Evolutionary conservation across 257 asterid species (phyloP).

Genomic region (Linderniella brevidens): DNA sequence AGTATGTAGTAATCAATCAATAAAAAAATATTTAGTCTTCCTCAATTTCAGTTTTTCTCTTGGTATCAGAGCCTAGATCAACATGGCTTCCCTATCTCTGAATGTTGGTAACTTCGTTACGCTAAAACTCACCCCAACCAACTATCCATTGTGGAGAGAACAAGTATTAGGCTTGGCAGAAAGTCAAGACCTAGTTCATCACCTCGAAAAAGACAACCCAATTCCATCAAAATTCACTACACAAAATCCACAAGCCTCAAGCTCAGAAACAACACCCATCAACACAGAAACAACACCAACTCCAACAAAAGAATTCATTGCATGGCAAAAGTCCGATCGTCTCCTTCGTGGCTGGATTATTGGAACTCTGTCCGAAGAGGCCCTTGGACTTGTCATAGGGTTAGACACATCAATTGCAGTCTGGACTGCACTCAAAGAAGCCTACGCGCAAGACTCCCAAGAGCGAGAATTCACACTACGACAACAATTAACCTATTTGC

Average conservation of each 20-base stretch:
- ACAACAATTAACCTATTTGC: neutral
- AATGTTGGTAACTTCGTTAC: constrained; percentile 6
- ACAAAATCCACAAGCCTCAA: neutral
- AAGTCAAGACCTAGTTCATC: constrained; percentile 5
- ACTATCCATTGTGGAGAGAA: constrained; percentile 4
- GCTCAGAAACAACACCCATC: neutral
- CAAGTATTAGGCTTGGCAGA: constrained; percentile 5
- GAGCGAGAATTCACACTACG: constrained; percentile 4
- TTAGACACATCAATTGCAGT: constrained; percentile 2
- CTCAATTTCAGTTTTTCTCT: too few species aligned
- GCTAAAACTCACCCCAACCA: constrained; percentile 1
- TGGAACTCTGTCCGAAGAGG: constrained; percentile 8
- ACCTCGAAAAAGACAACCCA: neutral
- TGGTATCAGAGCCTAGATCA: too few species aligned
- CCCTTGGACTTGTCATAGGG: constrained; percentile 8
- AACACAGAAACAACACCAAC: too few species aligned
- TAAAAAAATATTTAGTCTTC: too few species aligned
- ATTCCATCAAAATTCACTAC: neutral
- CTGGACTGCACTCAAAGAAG: constrained; percentile 3
- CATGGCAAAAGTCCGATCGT: constrained; percentile 3
- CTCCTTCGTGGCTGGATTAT: constrained; percentile 7
- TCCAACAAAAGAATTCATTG: constrained; percentile 1
- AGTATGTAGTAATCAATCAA: too few species aligned
- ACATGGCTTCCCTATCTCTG: constrained; percentile 2
- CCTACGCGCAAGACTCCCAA: constrained; percentile 8